These are phyloP conservation scores for Odontarrhena argentea DNA, from an alignment of 345 rosid species.

Conservation along the genomic window DNA sequence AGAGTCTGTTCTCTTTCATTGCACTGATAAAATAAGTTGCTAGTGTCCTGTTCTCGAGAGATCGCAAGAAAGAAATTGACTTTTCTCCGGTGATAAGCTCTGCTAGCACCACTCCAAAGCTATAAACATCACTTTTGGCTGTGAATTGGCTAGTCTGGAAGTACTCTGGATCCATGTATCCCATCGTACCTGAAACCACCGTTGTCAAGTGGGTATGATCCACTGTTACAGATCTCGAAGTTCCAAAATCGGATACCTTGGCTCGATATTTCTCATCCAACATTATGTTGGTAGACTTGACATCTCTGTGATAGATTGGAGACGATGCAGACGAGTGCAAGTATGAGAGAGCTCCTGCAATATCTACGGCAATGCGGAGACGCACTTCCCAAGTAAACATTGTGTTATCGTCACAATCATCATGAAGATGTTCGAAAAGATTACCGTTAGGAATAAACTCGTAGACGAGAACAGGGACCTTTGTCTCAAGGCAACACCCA, in stretches of 20 bases:
- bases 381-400: conserved; percentile 43
- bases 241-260: conserved; percentile 34
- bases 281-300: conserved; percentile 52
- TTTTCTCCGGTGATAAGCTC: conserved; percentile 46
- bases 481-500: conserved; percentile 52
- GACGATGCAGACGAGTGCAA: conserved; percentile 46
- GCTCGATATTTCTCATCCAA: conserved; percentile 42
- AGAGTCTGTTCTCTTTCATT: conserved; percentile 25
- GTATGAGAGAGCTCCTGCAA: conserved; percentile 45
- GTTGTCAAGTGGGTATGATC: conserved; percentile 39
- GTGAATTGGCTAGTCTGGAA: conserved; percentile 46
- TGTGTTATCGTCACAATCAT: conserved; percentile 29
- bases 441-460: conserved; percentile 42
- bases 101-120: conserved; percentile 49
- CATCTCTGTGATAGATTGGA: conserved; percentile 48
- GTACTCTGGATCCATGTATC: conserved; percentile 37
- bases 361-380: conserved; percentile 46
- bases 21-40: conserved; percentile 33
- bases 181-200: conserved; percentile 25
- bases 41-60: conserved; percentile 34
- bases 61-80: conserved; percentile 30
- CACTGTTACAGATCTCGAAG: conserved; percentile 32
- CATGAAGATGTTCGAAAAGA: conserved; percentile 44
- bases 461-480: conserved; percentile 49
- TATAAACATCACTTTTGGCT: conserved; percentile 57